phyloP scores from a whole-genome alignment of 2,329 filamentous ascomycete species.

The Coccinonectria pachysandricola region DNA sequence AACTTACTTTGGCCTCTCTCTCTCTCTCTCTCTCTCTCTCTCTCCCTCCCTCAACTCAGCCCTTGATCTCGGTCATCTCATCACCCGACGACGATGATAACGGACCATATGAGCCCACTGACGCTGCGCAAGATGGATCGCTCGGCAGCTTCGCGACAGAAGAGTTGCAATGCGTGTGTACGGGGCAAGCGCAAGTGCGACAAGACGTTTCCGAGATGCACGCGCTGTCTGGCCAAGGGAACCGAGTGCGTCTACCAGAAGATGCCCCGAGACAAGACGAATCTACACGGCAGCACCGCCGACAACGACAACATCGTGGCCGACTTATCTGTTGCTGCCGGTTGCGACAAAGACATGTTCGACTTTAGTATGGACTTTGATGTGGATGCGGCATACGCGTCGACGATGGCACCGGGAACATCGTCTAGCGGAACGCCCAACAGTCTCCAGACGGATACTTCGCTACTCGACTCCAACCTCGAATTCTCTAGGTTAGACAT shows the following conservation, averaged over 20 bases:
- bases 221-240: conserved; percentile 31
- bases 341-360: conserved; percentile 27
- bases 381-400: neutral
- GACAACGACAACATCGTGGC: conserved; percentile 5
- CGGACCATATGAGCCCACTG: conserved; percentile 18
- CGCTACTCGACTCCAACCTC: conserved; percentile 18
- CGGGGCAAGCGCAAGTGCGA: conserved; percentile 38
- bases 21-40: too few species aligned
- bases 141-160: conserved; percentile 35
- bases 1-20: too few species aligned
- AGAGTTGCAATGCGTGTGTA: conserved; percentile 40
- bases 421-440: conserved; percentile 14
- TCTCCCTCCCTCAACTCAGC: conserved; percentile 1
- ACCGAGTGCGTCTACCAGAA: conserved; percentile 33
- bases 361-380: conserved; percentile 22
- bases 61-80: conserved; percentile 2
- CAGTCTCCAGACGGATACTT: conserved; percentile 13
- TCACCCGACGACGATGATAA: conserved; percentile 6
- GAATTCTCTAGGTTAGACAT: conserved; percentile 28
- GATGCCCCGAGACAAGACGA: conserved; percentile 16
- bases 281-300: conserved; percentile 13
- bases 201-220: conserved; percentile 32
- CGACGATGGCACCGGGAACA: conserved; percentile 12
- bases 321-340: conserved; percentile 6
- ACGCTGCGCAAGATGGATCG: conserved; percentile 21